Evolutionary conservation across 257 asterid species (phyloP).

Genomic region (Solanum etuberosum): DNA sequence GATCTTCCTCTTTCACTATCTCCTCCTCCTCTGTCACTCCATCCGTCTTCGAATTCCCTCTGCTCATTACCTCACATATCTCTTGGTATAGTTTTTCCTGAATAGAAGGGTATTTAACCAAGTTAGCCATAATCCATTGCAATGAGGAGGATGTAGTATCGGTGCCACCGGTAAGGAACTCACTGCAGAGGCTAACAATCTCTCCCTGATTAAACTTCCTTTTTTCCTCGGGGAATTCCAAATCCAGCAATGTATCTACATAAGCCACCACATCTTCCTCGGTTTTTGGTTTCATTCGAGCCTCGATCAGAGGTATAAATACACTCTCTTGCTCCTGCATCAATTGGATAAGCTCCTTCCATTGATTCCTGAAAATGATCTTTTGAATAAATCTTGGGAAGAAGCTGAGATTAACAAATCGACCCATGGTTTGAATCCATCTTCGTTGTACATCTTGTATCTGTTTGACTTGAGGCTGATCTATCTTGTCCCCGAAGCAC

Average conservation of each 20-base stretch:
- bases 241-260: slow-evolving; percentile 7
- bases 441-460: background rate
- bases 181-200: slow-evolving; percentile 11
- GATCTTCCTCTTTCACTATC: slow-evolving; percentile 5
- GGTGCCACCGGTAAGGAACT: slow-evolving; percentile 10
- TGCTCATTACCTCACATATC: background rate
- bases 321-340: background rate
- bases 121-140: slow-evolving; percentile 20
- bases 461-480: background rate
- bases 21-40: background rate
- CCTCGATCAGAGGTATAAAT: slow-evolving; percentile 4
- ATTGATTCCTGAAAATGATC: slow-evolving; percentile 1
- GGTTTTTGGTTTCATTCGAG: slow-evolving; percentile 1
- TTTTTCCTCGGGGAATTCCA: slow-evolving; percentile 7
- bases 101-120: slow-evolving; percentile 12
- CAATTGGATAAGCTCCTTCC: slow-evolving; percentile 6
- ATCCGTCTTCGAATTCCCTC: background rate
- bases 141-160: slow-evolving; percentile 9
- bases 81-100: slow-evolving; percentile 12
- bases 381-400: slow-evolving; percentile 7
- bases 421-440: background rate
- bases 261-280: background rate
- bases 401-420: slow-evolving; percentile 1
- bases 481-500: slow-evolving; percentile 9
- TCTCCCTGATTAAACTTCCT: slow-evolving; percentile 7